phyloP scores from a whole-genome alignment of 805 yeast genomes.

The Candida suzukii region DNA sequence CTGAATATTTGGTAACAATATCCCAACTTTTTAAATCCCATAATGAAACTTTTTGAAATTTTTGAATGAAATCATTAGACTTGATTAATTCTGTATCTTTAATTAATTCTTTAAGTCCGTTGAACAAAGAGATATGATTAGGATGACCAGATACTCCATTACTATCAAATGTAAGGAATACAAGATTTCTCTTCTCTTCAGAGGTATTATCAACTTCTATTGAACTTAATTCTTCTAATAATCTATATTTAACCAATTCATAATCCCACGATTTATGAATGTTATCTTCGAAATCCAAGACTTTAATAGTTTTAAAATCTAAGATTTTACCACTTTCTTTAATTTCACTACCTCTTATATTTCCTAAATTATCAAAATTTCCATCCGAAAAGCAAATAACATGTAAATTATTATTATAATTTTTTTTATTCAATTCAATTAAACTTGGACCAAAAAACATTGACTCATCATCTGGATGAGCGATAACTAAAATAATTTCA shows the following conservation, averaged over 20 bases:
- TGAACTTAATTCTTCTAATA: constrained; percentile 19
- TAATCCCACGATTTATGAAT: constrained; percentile 62
- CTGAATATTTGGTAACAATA: constrained; percentile 39
- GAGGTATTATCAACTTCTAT: constrained; percentile 3
- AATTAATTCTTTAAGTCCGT: constrained; percentile 37
- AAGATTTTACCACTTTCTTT: constrained; percentile 43
- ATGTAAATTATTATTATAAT: constrained; percentile 43
- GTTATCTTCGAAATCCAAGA: constrained; percentile 59
- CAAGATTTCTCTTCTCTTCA: constrained; percentile 16
- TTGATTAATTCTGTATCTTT: constrained; percentile 2
- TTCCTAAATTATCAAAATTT: constrained; percentile 68
- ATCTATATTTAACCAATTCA: constrained; percentile 29
- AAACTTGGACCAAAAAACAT: constrained; percentile 92
- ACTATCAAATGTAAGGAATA: constrained; percentile 73
- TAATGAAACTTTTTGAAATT: constrained; percentile 6
- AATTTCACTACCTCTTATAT: constrained; percentile 54
- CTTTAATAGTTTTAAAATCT: constrained; percentile 29
- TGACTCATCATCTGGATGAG: constrained; percentile 98
- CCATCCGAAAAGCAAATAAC: constrained; percentile 75
- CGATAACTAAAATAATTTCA: constrained; percentile 43
- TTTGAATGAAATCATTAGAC: neutral
- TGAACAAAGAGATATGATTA: constrained; percentile 67
- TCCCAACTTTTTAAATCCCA: constrained; percentile 26
- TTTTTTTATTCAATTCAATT: constrained; percentile 38
- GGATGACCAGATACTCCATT: constrained; percentile 79